A percentile compares a stretch with the other conserved stretches of the same genome.
Evolutionary conservation across 2,329 filamentous ascomycete genomes (phyloP).

Genomic region (Apiospora malaysiana): DNA sequence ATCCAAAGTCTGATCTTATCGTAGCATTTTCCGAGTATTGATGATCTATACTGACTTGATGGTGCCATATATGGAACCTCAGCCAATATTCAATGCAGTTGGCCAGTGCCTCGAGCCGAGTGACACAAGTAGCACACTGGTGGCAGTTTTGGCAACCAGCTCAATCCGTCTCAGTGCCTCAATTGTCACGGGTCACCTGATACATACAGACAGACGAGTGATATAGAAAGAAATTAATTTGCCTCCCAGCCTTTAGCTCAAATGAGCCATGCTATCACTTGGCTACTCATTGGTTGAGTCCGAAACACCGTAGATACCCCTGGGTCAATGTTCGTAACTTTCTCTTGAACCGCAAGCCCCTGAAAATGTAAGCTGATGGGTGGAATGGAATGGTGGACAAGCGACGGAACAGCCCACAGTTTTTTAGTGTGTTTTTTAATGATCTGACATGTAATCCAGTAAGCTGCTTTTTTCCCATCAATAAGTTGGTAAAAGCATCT

Average conservation of each 20-base stretch:
- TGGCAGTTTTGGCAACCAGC: background rate
- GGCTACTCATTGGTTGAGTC: too few relatives aligned
- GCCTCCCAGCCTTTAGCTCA: too few relatives aligned
- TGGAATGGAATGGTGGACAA: background rate
- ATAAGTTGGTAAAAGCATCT: conserved; percentile 28
- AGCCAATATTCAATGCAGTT: too few relatives aligned
- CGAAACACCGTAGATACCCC: background rate
- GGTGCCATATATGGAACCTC: too few relatives aligned
- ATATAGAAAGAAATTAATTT: background rate
- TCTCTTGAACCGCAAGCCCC: background rate
- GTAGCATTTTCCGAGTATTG: too few relatives aligned
- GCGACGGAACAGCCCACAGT: background rate
- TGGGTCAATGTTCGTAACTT: too few relatives aligned
- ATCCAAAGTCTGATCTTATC: too few relatives aligned
- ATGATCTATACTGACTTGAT: too few relatives aligned
- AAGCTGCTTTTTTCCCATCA: background rate
- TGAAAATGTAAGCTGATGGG: background rate
- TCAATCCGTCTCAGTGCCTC: background rate
- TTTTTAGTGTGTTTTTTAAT: background rate
- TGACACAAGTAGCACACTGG: too few relatives aligned
- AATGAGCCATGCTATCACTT: background rate
- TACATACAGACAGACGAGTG: background rate
- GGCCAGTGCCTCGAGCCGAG: too few relatives aligned
- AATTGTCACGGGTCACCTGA: background rate
- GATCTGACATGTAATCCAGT: background rate